These are phyloP conservation scores for Eucalyptus pauciflora DNA, from an alignment of 345 rosid species.

Conservation along the genomic window DNA sequence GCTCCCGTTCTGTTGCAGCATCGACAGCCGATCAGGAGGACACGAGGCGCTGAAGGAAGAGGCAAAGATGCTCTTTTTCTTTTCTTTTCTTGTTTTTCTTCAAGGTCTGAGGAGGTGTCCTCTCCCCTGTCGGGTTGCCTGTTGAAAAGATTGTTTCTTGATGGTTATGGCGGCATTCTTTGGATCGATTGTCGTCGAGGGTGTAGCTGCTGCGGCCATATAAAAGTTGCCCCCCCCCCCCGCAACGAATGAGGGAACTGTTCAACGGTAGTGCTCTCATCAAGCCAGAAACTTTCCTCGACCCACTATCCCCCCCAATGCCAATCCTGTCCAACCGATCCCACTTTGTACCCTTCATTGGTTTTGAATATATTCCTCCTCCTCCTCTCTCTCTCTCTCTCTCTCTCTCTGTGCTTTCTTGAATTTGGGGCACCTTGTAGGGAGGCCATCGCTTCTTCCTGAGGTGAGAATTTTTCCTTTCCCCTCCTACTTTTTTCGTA, in stretches of 20 bases:
- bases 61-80: background rate
- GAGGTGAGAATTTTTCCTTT: background rate
- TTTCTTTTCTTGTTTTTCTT: background rate
- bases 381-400: background rate
- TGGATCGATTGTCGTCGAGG: background rate
- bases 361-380: background rate
- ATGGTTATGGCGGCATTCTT: background rate
- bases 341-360: background rate
- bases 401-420: background rate
- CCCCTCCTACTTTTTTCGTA: background rate
- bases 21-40: background rate
- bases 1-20: background rate
- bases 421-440: background rate
- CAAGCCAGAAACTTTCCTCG: background rate
- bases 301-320: background rate
- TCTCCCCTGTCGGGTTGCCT: background rate
- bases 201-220: background rate
- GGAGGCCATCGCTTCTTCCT: background rate
- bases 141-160: background rate
- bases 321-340: background rate
- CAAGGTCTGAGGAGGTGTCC: background rate
- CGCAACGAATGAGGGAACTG: background rate
- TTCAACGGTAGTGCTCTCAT: background rate
- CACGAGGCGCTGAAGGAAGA: background rate
- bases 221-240: background rate